These are phyloP conservation scores for Leccinum griseonigrum DNA, from an alignment of 1,284 basidiomycete genomes.

Conservation along the genomic window DNA sequence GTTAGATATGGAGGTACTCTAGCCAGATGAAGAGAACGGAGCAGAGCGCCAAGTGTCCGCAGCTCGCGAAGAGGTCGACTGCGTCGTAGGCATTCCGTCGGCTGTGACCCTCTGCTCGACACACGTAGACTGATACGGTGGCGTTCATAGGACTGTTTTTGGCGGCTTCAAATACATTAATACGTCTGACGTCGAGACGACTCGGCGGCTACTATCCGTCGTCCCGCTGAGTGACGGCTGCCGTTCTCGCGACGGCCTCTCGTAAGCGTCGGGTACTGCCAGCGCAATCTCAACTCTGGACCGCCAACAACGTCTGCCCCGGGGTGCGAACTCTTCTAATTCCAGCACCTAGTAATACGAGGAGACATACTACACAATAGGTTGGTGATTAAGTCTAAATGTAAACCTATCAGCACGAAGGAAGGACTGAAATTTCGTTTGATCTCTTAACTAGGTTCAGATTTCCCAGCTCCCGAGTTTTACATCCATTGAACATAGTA, in stretches of 20 bases:
- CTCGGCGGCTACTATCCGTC: too few relatives aligned
- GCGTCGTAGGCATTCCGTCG: slow-evolving; percentile 46
- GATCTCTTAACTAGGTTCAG: neutral
- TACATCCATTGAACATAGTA: neutral
- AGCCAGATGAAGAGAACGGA: slow-evolving; percentile 35
- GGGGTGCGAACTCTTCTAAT: too few relatives aligned
- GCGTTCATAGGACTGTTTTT: slow-evolving; percentile 61
- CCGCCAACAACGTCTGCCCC: too few relatives aligned
- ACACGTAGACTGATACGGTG: slow-evolving; percentile 1
- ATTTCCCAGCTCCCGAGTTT: neutral
- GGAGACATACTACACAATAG: neutral
- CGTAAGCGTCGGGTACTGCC: too few relatives aligned
- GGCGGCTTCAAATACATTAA: slow-evolving; percentile 45
- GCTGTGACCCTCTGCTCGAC: neutral
- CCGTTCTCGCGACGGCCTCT: too few relatives aligned
- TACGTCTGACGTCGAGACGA: neutral
- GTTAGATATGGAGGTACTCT: slow-evolving; percentile 58
- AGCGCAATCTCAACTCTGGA: too few relatives aligned
- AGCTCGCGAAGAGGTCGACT: slow-evolving; percentile 52
- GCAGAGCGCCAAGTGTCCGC: slow-evolving; percentile 47
- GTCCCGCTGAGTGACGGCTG: too few relatives aligned
- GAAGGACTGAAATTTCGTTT: neutral
- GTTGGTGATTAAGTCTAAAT: neutral
- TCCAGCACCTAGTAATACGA: too few relatives aligned
- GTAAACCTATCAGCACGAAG: neutral